Conservation (phyloP, 2,329 filamentous ascomycete species). For the Fusarium anguioides region DNA sequence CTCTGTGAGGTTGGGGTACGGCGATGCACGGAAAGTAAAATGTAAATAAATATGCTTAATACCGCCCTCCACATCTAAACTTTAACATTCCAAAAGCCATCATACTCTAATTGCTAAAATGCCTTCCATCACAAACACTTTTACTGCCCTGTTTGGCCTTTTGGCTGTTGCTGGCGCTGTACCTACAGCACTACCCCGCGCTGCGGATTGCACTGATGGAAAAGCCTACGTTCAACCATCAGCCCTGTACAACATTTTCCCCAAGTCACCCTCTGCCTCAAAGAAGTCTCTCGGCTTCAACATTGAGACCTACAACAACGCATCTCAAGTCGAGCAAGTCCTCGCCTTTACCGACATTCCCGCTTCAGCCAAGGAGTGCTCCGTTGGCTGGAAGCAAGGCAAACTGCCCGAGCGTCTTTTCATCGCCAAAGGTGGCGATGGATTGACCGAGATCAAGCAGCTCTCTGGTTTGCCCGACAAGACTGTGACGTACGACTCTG, state of each 20-base stretch:
- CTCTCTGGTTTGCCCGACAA: conserved; percentile 44
- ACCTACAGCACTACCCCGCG: conserved; percentile 21
- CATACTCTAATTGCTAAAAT: conserved; percentile 4
- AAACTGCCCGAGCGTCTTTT: conserved; percentile 53
- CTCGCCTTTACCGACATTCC: conserved; percentile 50
- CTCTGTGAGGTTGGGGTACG: conserved; percentile 20
- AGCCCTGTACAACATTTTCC: conserved; percentile 32
- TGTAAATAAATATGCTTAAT: conserved; percentile 20
- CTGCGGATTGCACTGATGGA: conserved; percentile 13
- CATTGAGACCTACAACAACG: conserved; percentile 41
- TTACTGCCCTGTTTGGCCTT: conserved; percentile 21
- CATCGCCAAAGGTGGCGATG: conserved; percentile 48
- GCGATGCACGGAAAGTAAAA: too few relatives aligned
- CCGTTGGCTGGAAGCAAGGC: conserved; percentile 51
- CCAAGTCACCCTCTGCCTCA: conserved; percentile 26
- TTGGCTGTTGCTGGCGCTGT: conserved; percentile 19
- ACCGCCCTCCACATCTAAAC: neutral
- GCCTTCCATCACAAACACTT: conserved; percentile 13
- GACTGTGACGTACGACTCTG: conserved; percentile 36
- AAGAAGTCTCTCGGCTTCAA: conserved; percentile 33
- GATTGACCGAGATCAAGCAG: conserved; percentile 38
- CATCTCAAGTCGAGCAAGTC: conserved; percentile 47
- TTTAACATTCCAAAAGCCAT: neutral
- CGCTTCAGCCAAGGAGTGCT: conserved; percentile 44
- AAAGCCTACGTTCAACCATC: conserved; percentile 18